phyloP scores from a whole-genome alignment of 2,329 filamentous ascomycete species.

The Daldinia sp. region DNA sequence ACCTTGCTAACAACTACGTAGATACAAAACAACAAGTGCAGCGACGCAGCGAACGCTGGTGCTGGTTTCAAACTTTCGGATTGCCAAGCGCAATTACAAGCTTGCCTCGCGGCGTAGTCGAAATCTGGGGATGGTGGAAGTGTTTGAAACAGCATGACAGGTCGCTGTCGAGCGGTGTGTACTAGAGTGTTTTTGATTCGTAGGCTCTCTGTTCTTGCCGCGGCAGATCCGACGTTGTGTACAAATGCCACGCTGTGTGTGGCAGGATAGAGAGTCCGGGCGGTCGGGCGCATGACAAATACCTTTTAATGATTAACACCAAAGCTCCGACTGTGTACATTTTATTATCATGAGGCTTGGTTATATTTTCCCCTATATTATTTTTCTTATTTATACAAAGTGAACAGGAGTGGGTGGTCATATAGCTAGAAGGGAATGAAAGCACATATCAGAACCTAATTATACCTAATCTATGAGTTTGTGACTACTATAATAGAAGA shows the following conservation, averaged over 20 bases:
- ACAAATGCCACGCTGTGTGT: slow-evolving; percentile 42
- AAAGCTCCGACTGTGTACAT: slow-evolving; percentile 41
- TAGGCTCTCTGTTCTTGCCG: slow-evolving; percentile 34
- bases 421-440: slow-evolving; percentile 43
- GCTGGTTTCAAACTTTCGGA: slow-evolving; percentile 59
- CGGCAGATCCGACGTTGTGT: slow-evolving; percentile 18
- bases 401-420: slow-evolving; percentile 40
- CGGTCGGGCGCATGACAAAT: slow-evolving; percentile 41
- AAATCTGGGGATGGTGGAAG: slow-evolving; percentile 19
- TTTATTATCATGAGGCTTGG: slow-evolving; percentile 37
- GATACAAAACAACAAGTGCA: slow-evolving; percentile 72
- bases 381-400: slow-evolving; percentile 28
- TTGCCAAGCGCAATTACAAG: slow-evolving; percentile 64
- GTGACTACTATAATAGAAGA: background rate
- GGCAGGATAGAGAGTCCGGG: slow-evolving; percentile 38
- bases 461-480: background rate
- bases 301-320: slow-evolving; percentile 39
- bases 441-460: slow-evolving; percentile 35
- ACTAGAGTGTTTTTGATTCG: slow-evolving; percentile 30
- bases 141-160: slow-evolving; percentile 26
- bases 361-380: slow-evolving; percentile 27
- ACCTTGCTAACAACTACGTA: slow-evolving; percentile 11
- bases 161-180: slow-evolving; percentile 17
- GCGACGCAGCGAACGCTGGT: slow-evolving; percentile 67
- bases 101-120: slow-evolving; percentile 40